These are phyloP conservation scores for Botrytis fragariae DNA, from an alignment of 2,329 filamentous ascomycete species.

Conservation along the genomic window DNA sequence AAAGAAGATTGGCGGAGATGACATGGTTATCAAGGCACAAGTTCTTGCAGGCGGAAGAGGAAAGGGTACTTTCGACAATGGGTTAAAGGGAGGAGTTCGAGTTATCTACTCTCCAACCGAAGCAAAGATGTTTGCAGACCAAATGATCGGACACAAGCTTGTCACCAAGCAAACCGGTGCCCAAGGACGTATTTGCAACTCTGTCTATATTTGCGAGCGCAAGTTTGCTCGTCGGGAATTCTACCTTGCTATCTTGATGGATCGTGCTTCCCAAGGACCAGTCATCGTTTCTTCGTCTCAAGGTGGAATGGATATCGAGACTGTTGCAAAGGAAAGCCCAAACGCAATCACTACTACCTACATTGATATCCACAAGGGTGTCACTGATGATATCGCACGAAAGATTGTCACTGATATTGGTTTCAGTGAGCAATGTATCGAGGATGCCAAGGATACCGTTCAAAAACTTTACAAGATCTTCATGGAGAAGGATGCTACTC, in stretches of 20 bases:
- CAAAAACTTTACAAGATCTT: conserved; percentile 99
- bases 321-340: conserved; percentile 95
- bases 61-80: conserved; percentile 97
- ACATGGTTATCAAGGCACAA: conserved; percentile 99
- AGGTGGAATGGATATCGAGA: conserved; percentile 99
- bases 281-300: conserved; percentile 98
- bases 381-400: conserved; percentile 91
- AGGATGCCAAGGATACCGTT: conserved; percentile 92
- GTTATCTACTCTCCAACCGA: conserved; percentile 97
- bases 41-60: conserved; percentile 96
- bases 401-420: conserved; percentile 89
- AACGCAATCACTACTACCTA: conserved; percentile 93
- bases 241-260: conserved; percentile 98
- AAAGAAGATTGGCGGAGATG: conserved; percentile 85
- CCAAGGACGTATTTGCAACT: conserved; percentile 87
- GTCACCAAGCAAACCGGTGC: conserved; percentile 99
- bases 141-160: conserved; percentile 99
- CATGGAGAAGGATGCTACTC: conserved; percentile 95
- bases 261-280: conserved; percentile 83
- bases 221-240: conserved; percentile 99
- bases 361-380: conserved; percentile 90
- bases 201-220: conserved; percentile 99
- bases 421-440: conserved; percentile 96
- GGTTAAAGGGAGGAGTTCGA: conserved; percentile 96
- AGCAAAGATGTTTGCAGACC: conserved; percentile 95